Conservation (phyloP, 2,329 filamentous ascomycete species). For the Aureobasidium sp. region DNA sequence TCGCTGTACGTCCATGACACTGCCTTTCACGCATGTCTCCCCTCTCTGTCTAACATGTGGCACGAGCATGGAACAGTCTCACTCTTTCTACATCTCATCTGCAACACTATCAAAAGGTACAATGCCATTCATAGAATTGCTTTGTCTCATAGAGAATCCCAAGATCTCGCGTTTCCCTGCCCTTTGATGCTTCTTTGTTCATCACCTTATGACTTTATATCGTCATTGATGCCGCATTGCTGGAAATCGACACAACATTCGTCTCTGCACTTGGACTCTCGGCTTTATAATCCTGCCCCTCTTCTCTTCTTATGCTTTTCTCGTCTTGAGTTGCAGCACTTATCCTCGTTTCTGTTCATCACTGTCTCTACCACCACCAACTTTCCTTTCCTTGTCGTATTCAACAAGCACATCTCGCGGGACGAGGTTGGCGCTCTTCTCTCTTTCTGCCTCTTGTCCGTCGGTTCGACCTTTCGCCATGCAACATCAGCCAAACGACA, state of each 20-base stretch:
- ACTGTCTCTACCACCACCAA: background rate
- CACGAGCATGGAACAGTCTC: background rate
- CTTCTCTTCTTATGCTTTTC: background rate
- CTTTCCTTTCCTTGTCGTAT: background rate
- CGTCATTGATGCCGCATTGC: background rate
- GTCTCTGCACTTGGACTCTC: background rate
- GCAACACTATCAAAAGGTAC: background rate
- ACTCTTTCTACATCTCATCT: background rate
- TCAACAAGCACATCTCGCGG: background rate
- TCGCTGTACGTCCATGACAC: background rate
- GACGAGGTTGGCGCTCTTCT: background rate
- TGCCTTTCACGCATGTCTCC: background rate
- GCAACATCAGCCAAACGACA: background rate
- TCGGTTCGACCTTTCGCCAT: background rate
- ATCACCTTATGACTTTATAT: background rate
- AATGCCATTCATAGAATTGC: background rate
- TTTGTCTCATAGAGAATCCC: background rate
- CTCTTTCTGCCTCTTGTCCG: background rate
- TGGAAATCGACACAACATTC: background rate
- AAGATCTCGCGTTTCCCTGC: background rate
- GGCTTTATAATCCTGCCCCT: background rate
- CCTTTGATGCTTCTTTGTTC: background rate
- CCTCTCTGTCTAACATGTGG: background rate
- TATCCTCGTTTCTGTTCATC: background rate
- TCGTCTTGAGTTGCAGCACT: background rate